Evolutionary conservation across 306 rosid genomes (phyloP).

Genomic region (Cucurbita argyrosperma): DNA sequence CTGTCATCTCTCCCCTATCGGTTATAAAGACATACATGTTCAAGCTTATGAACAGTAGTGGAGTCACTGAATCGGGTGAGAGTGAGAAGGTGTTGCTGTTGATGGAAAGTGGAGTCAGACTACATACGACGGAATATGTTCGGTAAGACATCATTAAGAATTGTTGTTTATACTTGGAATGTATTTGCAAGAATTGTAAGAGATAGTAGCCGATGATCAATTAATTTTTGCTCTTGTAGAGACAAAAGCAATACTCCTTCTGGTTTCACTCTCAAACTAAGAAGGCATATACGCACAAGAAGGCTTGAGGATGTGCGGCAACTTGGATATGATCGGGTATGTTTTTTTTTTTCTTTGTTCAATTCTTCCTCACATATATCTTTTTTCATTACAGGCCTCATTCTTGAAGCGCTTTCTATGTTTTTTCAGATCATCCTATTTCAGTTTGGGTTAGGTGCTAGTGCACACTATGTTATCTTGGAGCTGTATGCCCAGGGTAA

Average conservation of each 20-base stretch:
- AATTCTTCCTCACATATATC: neutral
- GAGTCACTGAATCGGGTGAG: conserved; percentile 88
- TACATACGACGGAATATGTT: conserved; percentile 76
- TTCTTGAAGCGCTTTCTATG: neutral
- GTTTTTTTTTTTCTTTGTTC: neutral
- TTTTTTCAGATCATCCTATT: conserved; percentile 64
- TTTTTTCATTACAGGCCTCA: neutral
- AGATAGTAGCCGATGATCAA: neutral
- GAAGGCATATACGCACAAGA: conserved; percentile 86
- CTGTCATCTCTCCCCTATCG: neutral
- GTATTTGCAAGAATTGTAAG: neutral
- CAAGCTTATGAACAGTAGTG: conserved; percentile 92
- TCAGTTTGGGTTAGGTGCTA: conserved; percentile 92
- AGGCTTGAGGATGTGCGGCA: conserved; percentile 98
- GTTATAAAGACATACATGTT: conserved; percentile 66
- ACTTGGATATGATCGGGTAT: conserved; percentile 96
- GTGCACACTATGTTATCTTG: conserved; percentile 75
- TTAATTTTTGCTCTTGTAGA: conserved; percentile 14
- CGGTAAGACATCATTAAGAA: conserved; percentile 25
- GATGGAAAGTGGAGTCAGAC: conserved; percentile 87
- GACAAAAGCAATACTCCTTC: conserved; percentile 96
- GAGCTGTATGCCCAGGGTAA: conserved; percentile 96
- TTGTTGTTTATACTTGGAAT: neutral
- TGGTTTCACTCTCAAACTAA: conserved; percentile 84
- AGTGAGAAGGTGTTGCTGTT: conserved; percentile 81